Conservation (phyloP, 352 stramenopile species). For the Phytophthora fragariaefolia region DNA sequence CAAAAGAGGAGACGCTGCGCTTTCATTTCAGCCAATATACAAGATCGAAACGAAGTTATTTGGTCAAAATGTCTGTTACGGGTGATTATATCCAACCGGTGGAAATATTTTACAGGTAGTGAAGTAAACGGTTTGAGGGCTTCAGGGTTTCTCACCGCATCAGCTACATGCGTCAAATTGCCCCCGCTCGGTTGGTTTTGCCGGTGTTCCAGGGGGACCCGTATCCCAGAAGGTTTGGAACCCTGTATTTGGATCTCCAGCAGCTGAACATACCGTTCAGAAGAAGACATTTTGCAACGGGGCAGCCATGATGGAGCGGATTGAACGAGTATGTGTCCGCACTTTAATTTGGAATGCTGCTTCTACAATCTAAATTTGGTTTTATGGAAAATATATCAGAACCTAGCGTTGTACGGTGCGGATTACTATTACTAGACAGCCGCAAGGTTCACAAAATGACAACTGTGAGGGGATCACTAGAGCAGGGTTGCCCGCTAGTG, state of each 20-base stretch:
- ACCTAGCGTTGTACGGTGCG: neutral
- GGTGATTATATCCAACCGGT: too few relatives aligned
- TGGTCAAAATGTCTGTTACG: too few relatives aligned
- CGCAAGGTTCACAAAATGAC: neutral
- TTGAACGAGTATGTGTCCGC: conserved; percentile 10
- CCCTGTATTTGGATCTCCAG: neutral
- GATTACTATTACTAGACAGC: too few relatives aligned
- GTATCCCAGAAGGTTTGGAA: neutral
- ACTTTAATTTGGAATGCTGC: neutral
- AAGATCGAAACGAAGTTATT: too few relatives aligned
- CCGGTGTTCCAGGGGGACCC: neutral
- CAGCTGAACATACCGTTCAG: neutral
- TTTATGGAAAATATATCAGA: conserved; percentile 16
- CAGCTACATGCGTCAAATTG: neutral
- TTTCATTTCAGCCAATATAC: neutral
- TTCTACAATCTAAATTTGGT: too few relatives aligned
- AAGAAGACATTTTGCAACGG: neutral
- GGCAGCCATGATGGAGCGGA: conserved; percentile 1
- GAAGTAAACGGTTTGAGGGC: neutral
- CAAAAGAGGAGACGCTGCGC: neutral
- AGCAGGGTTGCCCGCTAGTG: neutral
- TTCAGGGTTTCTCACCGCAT: neutral
- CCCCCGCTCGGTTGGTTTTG: neutral
- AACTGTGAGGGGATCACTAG: neutral
- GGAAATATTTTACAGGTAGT: neutral